Conservation (phyloP, 768 basidiomycete species). For the Suillus decipiens region DNA sequence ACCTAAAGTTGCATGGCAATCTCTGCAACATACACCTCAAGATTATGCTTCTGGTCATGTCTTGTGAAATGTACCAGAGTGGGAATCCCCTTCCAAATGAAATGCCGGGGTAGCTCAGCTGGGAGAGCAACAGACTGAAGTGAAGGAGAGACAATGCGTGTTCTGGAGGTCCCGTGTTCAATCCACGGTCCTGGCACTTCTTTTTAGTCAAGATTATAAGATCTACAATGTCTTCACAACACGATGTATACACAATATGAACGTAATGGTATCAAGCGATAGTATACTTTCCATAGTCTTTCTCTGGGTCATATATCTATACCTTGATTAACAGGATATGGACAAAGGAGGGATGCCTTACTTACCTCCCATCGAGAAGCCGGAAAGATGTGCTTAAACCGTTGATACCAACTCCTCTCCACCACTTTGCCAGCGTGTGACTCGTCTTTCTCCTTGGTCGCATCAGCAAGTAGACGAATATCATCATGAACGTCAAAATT, state of each 20-base stretch:
- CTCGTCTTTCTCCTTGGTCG: slow-evolving; percentile 96
- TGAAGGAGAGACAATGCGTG: neutral
- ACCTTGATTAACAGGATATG: slow-evolving; percentile 9
- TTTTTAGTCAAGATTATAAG: neutral
- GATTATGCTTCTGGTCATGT: neutral
- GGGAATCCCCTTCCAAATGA: neutral
- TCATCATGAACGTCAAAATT: slow-evolving; percentile 99
- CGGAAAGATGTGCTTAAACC: slow-evolving; percentile 98
- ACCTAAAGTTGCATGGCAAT: neutral
- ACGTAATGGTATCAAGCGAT: slow-evolving; percentile 45
- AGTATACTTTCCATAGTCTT: slow-evolving; percentile 90
- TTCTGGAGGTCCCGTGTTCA: slow-evolving; percentile 48
- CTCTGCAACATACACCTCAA: neutral
- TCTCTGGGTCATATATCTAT: slow-evolving; percentile 92
- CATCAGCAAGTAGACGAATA: slow-evolving; percentile 90
- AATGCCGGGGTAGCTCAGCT: slow-evolving; percentile 36
- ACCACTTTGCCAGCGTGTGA: slow-evolving; percentile 99
- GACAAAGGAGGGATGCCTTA: neutral
- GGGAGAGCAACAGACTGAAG: slow-evolving; percentile 43
- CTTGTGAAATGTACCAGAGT: neutral
- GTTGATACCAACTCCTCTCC: slow-evolving; percentile 91
- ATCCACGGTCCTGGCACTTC: slow-evolving; percentile 43
- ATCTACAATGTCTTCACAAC: neutral
- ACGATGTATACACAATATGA: neutral
- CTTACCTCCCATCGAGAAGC: slow-evolving; percentile 94